Evolutionary conservation across 2,329 filamentous ascomycete species (phyloP), one percentile per base, ranked within the genome.

Genomic region (Tetracladium maxilliforme): DNA sequence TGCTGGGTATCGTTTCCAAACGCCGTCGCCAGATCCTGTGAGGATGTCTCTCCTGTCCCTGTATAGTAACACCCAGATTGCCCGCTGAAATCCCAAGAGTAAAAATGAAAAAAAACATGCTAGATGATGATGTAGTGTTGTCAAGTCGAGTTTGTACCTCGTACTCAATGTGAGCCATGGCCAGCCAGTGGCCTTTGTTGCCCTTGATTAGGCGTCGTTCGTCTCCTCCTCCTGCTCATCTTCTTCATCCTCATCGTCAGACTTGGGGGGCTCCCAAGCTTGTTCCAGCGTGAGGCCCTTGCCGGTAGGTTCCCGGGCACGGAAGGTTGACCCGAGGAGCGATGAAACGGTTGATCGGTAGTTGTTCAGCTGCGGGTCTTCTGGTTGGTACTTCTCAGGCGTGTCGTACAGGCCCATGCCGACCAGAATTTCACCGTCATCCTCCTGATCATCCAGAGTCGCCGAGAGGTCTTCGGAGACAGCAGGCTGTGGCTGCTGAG

Each of bases 251-350:
- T 61, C 61, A 22, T 69, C 65, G 14, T 64, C 54, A 3, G 55
- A 51, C 7, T 59, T 61, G 1, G 73, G 75, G 11, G 63, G 79
- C 46, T 70, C 75, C 78, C 64, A 87, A 1, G 78, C 79, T 45
- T 86, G 79, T 48, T 87, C 80, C 4, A 90, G 55, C 45, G 84
- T 87, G 36, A 87, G 54, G 0, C 80, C 79, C 47, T 82, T 81
- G 29, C 79, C 78, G 11, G 54, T 58, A 4, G 63, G 54, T 27
- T 43, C 36, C 33, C 62, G 59, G 1, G 47, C 36, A 21, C 54
- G 50, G 35, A 58, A 60, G 3, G 55, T 45, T 6, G 64, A 51
- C 14, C 64, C 63, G 23, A 72, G 48, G 11, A 79, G 45, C 14
- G 61, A 58, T 18, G 57, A 61, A 29, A 68, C 58, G 14, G 63